Percentiles rank a stretch among this genome's conserved stretches.
These are phyloP conservation scores for Rugosomyces carneus DNA, from an alignment of 1,284 basidiomycete species.

Conservation along the genomic window DNA sequence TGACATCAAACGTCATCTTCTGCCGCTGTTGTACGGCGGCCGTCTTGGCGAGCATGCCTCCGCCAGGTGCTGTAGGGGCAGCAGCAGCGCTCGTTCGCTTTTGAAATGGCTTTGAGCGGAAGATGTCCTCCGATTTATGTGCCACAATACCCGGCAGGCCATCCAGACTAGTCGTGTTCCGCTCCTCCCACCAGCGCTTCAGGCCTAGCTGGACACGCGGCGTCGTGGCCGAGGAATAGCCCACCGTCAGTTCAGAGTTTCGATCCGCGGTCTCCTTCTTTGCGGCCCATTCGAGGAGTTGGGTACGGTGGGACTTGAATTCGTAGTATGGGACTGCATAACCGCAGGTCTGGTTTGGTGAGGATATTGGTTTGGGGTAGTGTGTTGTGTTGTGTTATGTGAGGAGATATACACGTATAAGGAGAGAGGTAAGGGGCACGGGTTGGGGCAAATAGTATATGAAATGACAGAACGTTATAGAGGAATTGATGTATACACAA, in stretches of 20 bases:
- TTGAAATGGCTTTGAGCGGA: constrained; percentile 13
- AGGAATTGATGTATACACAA: not conserved
- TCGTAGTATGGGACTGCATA: constrained; percentile 38
- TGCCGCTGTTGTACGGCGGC: not conserved
- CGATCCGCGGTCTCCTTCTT: constrained; percentile 25
- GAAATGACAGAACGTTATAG: not conserved
- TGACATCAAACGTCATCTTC: constrained; percentile 7
- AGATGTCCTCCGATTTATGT: constrained; percentile 19
- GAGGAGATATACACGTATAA: not conserved
- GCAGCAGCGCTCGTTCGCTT: constrained; percentile 4
- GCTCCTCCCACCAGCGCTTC: constrained; percentile 34
- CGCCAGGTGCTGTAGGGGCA: too few relatives aligned
- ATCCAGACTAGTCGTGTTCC: constrained; percentile 35
- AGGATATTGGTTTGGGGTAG: not conserved
- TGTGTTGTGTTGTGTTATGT: not conserved
- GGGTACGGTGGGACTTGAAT: constrained; percentile 35
- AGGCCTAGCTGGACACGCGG: constrained; percentile 25
- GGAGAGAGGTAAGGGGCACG: not conserved
- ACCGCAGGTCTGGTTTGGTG: constrained; percentile 33
- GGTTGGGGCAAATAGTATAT: not conserved
- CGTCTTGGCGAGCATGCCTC: not conserved
- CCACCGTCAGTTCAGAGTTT: constrained; percentile 14
- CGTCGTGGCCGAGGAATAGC: constrained; percentile 14
- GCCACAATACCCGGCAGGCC: constrained; percentile 33
- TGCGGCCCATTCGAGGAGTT: constrained; percentile 25